Percentiles rank a stretch among this genome's conserved stretches.
These are phyloP conservation scores for Capronia americana DNA, from an alignment of 2,329 filamentous ascomycete species.

Conservation along the genomic window DNA sequence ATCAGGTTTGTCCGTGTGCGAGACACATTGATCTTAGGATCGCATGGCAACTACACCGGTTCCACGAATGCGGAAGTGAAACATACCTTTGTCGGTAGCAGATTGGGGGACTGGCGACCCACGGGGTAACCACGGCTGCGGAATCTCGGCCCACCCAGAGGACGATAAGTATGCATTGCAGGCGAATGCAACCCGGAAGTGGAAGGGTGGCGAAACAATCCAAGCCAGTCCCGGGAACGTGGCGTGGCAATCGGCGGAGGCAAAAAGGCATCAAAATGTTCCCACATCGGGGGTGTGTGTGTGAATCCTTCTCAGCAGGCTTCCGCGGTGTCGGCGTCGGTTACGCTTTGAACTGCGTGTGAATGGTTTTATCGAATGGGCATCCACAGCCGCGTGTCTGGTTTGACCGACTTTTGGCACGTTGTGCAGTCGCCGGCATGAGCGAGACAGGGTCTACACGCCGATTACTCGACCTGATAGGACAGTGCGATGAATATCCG, in stretches of 20 bases:
- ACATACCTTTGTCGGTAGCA: background rate
- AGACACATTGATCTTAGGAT: background rate
- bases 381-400: background rate
- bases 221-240: background rate
- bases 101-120: background rate
- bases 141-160: background rate
- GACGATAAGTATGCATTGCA: background rate
- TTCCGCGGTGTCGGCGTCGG: background rate
- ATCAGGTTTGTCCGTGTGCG: background rate
- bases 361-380: background rate
- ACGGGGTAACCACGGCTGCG: slow-evolving; percentile 12
- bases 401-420: background rate
- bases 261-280: background rate
- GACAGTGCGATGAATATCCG: background rate
- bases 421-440: background rate
- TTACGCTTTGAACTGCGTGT: background rate
- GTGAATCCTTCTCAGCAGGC: background rate
- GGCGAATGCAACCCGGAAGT: background rate
- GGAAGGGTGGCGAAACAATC: slow-evolving; percentile 1
- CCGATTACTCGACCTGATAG: background rate
- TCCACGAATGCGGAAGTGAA: background rate
- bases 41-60: background rate
- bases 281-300: background rate
- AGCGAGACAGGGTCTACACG: background rate
- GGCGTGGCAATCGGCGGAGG: background rate